Base-by-base conservation (phyloP, 768 basidiomycete genomes). In the Boletus huronensis region DNA sequence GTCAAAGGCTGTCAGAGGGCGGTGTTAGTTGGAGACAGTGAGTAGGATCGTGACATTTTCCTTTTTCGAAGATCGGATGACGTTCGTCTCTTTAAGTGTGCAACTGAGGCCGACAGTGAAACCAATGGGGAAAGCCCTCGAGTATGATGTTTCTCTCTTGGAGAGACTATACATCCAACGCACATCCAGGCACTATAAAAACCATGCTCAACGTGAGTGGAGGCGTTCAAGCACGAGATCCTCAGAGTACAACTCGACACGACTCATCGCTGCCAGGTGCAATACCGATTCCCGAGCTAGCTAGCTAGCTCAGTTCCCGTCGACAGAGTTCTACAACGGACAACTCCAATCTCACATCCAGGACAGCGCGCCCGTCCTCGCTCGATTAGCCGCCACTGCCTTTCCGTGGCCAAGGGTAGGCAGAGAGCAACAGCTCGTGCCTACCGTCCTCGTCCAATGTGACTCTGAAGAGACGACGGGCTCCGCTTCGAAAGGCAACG, bases 11-110 rank as follows among this genome's bases (percentile, higher is more conserved):
- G 81, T 41, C 67, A 70, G 45, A 70, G 77, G 45, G 84, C 81
- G 0, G 77, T 87, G 6, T 70, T 88, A 13, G 85, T 87, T 5
- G 86, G 86, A 10, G 84, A 87, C 85, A 87, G 86, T 88, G 59
- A 72, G 83, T 73, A 16, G 21, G 21, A 43, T 26, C 16, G 17
- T 23, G 7, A 8, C 13, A 17, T 1, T 1, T 48, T 32, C 13
- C 19, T 17, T 26, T 17, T 19, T 41, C 10, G 21, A 28, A 7
- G 7, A 11, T n/a, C n/a, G n/a, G 26, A 35, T 45, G 29, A 52
- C 51, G 23, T 23, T 7, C 11, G 3, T 28, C 26, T 5, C 35
- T 5, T 36, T 53, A 17, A 88, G 85, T 54, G 84, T 86, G 23
- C 86, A 88, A 64, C 74, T 87, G 8, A 78, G 85, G 3, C 86